Evolutionary conservation across 163 green algal species (phyloP).

Genomic region (Chloromonas sp.): DNA sequence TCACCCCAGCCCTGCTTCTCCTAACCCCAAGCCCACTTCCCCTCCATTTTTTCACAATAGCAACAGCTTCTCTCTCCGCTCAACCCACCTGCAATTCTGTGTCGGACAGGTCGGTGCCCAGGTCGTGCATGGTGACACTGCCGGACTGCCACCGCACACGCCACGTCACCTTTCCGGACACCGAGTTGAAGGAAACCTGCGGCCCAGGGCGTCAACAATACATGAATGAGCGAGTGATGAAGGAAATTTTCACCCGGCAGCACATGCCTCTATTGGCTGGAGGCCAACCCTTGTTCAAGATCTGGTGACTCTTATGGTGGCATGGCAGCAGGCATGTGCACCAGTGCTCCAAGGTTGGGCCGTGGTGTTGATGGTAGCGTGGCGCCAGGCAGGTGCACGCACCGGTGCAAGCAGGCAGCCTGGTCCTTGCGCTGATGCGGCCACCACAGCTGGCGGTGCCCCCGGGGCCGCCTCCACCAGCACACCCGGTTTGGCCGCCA

Average conservation of each 20-base stretch:
- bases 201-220: no score
- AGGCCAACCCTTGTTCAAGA: no score
- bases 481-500: slow-evolving; percentile 13
- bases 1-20: no score
- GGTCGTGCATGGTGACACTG: slow-evolving; percentile 4
- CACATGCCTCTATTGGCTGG: no score
- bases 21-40: no score
- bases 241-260: neutral
- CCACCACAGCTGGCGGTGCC: neutral
- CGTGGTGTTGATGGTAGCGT: neutral
- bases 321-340: no score
- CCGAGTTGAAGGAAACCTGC: neutral
- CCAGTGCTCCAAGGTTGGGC: neutral
- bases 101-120: neutral
- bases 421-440: neutral
- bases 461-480: slow-evolving; percentile 7
- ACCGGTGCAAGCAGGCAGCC: slow-evolving; percentile 6
- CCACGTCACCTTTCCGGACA: slow-evolving; percentile 5
- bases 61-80: no score
- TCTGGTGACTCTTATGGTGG: no score
- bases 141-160: slow-evolving; percentile 2
- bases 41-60: no score
- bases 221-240: neutral
- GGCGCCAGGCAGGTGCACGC: neutral
- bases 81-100: neutral